These are phyloP conservation scores for Colletotrichum simmondsii DNA, from an alignment of 2,329 filamentous ascomycete genomes.

Conservation along the genomic window DNA sequence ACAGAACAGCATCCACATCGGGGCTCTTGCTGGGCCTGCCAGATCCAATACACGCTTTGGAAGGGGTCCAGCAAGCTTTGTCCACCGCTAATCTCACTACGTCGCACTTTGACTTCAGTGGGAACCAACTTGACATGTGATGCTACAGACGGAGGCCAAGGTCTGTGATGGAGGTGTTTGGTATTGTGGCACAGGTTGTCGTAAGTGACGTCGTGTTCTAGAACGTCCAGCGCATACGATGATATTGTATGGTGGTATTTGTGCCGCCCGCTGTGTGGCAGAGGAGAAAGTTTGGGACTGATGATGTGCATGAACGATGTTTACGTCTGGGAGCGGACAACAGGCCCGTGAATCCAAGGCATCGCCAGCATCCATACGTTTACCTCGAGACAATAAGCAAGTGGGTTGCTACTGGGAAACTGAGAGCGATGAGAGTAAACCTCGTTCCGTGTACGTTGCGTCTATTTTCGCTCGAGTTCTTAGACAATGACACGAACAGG, in stretches of 20 bases:
- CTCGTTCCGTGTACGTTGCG: background rate
- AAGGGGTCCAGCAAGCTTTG: conserved; percentile 27
- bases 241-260: background rate
- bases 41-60: background rate
- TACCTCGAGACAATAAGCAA: background rate
- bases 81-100: conserved; percentile 27
- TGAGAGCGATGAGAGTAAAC: background rate
- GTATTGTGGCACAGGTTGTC: background rate
- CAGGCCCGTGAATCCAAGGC: background rate
- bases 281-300: background rate
- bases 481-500: no score
- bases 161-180: background rate
- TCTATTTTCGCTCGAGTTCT: no score
- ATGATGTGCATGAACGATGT: conserved; percentile 24
- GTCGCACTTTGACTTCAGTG: conserved; percentile 3
- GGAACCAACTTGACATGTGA: conserved; percentile 27
- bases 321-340: background rate
- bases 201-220: background rate
- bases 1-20: background rate
- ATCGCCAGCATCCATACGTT: background rate
- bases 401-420: no score
- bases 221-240: background rate
- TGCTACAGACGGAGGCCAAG: background rate
- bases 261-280: background rate
- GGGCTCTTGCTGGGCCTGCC: background rate